Percentiles rank a stretch among this genome's conserved stretches.
Evolutionary conservation across 2,329 filamentous ascomycete genomes (phyloP).

Genomic region (Diplodia corticola): DNA sequence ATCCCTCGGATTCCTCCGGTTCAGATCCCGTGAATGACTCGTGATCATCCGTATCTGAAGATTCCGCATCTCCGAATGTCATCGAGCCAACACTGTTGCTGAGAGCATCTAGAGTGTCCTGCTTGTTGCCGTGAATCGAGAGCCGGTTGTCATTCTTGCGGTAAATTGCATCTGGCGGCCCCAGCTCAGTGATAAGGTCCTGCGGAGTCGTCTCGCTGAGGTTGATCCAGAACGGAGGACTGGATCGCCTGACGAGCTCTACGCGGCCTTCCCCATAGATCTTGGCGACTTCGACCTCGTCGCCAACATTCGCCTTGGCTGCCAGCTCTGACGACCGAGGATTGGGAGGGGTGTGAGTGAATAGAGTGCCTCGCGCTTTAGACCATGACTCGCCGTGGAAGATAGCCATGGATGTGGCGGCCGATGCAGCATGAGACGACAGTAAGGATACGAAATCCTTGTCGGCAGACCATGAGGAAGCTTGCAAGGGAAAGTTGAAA

Average conservation of each 20-base stretch:
- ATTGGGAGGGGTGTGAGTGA: slow-evolving; percentile 71
- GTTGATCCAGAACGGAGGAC: slow-evolving; percentile 66
- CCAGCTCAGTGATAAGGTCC: slow-evolving; percentile 85
- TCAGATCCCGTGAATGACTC: slow-evolving; percentile 47
- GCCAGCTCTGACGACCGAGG: slow-evolving; percentile 70
- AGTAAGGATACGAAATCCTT: slow-evolving; percentile 84
- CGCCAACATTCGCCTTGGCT: slow-evolving; percentile 69
- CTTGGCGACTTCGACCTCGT: slow-evolving; percentile 80
- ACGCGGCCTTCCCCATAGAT: slow-evolving; percentile 77
- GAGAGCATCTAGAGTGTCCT: slow-evolving; percentile 40
- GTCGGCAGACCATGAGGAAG: slow-evolving; percentile 71
- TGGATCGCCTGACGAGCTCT: slow-evolving; percentile 73
- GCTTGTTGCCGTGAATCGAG: slow-evolving; percentile 65
- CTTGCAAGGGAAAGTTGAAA: slow-evolving; percentile 81
- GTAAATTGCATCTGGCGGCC: slow-evolving; percentile 91
- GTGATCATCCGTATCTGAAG: slow-evolving; percentile 30
- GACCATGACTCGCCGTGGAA: slow-evolving; percentile 92
- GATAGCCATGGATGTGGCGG: slow-evolving; percentile 83
- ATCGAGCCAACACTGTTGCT: slow-evolving; percentile 12
- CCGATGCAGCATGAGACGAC: slow-evolving; percentile 72
- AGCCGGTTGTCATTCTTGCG: slow-evolving; percentile 86
- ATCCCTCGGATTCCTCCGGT: slow-evolving; percentile 54
- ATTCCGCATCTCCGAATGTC: slow-evolving; percentile 33
- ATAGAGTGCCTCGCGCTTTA: slow-evolving; percentile 73
- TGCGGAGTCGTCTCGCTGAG: slow-evolving; percentile 89